A percentile compares a stretch with the other conserved stretches of the same genome.
phyloP scores from a whole-genome alignment of 441 rosid genomes.

The Bocquillonia castaneifolia region DNA sequence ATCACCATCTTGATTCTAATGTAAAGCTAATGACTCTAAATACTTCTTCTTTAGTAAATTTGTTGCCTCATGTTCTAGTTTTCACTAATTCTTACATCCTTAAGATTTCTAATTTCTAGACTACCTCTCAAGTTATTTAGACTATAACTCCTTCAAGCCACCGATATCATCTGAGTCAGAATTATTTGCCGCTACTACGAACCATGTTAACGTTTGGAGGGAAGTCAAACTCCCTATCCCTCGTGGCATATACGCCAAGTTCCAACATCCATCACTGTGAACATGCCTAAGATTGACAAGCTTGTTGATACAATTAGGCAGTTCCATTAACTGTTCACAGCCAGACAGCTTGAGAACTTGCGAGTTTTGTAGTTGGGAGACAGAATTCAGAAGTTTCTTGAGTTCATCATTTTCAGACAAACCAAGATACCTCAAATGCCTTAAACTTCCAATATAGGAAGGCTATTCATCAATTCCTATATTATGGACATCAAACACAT shows the following conservation, averaged over 20 bases:
- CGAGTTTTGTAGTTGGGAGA: background rate
- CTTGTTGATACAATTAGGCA: conserved; percentile 18
- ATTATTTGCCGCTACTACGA: background rate
- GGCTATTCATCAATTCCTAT: background rate
- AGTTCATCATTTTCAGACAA: background rate
- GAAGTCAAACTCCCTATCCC: conserved; percentile 22
- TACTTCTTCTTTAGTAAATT: conserved; percentile 15
- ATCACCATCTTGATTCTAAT: background rate
- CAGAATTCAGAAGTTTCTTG: background rate
- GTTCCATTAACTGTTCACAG: conserved; percentile 4
- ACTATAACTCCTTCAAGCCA: conserved; percentile 16
- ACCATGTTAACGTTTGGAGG: conserved; percentile 17
- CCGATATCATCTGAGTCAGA: background rate
- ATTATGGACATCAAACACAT: conserved; percentile 4
- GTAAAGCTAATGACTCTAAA: conserved; percentile 11
- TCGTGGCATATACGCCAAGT: conserved; percentile 19
- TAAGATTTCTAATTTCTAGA: background rate
- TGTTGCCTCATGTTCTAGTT: conserved; percentile 14
- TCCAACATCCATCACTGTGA: conserved; percentile 10
- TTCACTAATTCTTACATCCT: background rate
- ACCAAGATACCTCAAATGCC: conserved; percentile 2
- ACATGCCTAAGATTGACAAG: conserved; percentile 24
- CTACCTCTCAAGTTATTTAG: conserved; percentile 20
- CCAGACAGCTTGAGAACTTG: conserved; percentile 3
- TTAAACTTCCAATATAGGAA: background rate